Conservation (phyloP, 2,329 filamentous ascomycete genomes). For the Trichoderma lentiforme region DNA sequence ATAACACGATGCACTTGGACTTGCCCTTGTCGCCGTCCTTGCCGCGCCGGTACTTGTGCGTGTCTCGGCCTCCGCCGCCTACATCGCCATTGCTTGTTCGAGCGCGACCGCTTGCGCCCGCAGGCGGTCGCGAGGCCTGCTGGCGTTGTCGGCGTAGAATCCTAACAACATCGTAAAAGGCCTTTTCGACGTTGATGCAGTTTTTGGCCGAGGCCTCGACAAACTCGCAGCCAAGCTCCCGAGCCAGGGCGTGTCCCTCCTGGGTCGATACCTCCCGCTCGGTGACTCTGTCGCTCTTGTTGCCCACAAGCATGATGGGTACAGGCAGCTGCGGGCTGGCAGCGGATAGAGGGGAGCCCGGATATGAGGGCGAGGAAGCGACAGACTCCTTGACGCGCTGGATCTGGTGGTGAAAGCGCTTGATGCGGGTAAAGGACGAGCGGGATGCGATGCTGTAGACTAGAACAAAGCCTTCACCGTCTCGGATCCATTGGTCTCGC, state of each 20-base stretch:
- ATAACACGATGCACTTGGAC: slow-evolving; percentile 41
- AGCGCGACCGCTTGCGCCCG: slow-evolving; percentile 37
- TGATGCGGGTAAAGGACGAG: slow-evolving; percentile 91
- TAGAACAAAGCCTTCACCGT: slow-evolving; percentile 94
- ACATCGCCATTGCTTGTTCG: slow-evolving; percentile 37
- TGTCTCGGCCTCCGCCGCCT: slow-evolving; percentile 31
- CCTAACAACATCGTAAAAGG: slow-evolving; percentile 95
- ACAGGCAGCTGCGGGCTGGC: slow-evolving; percentile 63
- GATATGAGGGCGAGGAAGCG: slow-evolving; percentile 71
- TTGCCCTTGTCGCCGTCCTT: slow-evolving; percentile 37
- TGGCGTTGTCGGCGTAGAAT: slow-evolving; percentile 82
- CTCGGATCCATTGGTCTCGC: slow-evolving; percentile 96
- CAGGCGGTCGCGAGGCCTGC: slow-evolving; percentile 42
- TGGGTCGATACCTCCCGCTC: slow-evolving; percentile 96
- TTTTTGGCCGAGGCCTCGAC: slow-evolving; percentile 97
- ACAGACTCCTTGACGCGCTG: slow-evolving; percentile 94
- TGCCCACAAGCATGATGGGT: slow-evolving; percentile 96
- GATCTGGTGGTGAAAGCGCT: slow-evolving; percentile 94
- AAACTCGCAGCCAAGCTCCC: slow-evolving; percentile 92
- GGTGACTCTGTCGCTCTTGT: slow-evolving; percentile 95
- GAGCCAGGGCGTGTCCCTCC: slow-evolving; percentile 86
- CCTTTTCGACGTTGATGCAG: slow-evolving; percentile 97
- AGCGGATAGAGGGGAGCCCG: slow-evolving; percentile 67
- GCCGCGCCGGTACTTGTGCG: slow-evolving; percentile 32
- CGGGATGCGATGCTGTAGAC: slow-evolving; percentile 98